Base-by-base conservation (phyloP, 73 alveolate species). In the Stentor coeruleus region DNA sequence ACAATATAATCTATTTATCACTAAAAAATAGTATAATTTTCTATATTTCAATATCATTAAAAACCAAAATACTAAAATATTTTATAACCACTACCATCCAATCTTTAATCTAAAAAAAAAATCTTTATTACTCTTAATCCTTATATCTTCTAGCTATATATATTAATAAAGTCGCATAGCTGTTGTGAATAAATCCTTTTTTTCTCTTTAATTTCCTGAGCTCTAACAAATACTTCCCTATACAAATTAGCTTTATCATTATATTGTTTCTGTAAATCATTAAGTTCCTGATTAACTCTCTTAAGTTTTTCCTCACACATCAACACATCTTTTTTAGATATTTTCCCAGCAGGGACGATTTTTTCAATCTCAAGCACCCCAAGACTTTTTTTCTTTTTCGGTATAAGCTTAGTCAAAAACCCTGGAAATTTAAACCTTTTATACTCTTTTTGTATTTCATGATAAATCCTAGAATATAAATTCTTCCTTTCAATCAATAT, bases 101-200 rank as follows among this genome's bases (percentile, higher is more conserved):
- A n/a, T n/a, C n/a, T n/a, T n/a, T n/a, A n/a, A n/a, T n/a, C n/a
- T n/a, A n/a, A n/a, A n/a, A n/a, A n/a, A n/a, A n/a, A n/a, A n/a
- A n/a, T n/a, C n/a, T n/a, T n/a, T n/a, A n/a, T n/a, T n/a, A n/a
- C n/a, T n/a, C n/a, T n/a, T n/a, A n/a, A n/a, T n/a, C n/a, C n/a
- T n/a, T n/a, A n/a, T n/a, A n/a, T n/a, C n/a, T n/a, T n/a, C n/a
- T n/a, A n/a, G n/a, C n/a, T n/a, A 49, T 49, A 49, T 11, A 49
- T 49, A 49, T 49, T 49, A 66, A 66, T 66, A 66, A 66, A 66
- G n/a, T 66, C 79, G 37, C 79, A 66, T 66, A 66, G 33, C 79
- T 66, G 79, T 40, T 66, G 49, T 28, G 79, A 66, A 40, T 66
- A 66, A 2, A 20, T 66, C 37, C 33, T 20, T 2, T 66, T 66